A percentile compares a stretch with the other conserved stretches of the same genome.
phyloP scores from a whole-genome alignment of 306 rosid species.

The Begonia loranthoides region DNA sequence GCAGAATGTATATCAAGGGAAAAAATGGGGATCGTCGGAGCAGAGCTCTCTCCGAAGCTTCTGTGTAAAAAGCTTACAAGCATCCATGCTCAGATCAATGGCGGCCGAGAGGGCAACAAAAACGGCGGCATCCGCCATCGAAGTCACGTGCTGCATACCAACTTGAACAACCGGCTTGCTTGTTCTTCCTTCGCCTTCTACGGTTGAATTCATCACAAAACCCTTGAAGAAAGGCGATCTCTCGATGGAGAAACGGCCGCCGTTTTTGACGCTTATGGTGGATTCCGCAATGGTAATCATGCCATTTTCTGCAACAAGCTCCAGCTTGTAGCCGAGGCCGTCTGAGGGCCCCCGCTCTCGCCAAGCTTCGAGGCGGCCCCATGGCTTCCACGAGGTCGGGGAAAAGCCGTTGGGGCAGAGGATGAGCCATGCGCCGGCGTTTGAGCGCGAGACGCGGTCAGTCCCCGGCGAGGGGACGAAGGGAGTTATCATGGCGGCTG shows the following conservation, averaged over 20 bases:
- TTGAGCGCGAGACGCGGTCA: background rate
- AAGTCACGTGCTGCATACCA: constrained; percentile 79
- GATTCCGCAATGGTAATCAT: constrained; percentile 72
- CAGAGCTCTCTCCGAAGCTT: constrained; percentile 86
- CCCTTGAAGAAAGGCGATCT: constrained; percentile 25
- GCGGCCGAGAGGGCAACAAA: constrained; percentile 87
- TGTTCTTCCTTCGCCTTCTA: constrained; percentile 80
- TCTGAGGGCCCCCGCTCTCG: constrained; percentile 12
- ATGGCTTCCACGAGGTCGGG: background rate
- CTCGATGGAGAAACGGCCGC: constrained; percentile 77
- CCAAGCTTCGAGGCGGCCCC: constrained; percentile 2
- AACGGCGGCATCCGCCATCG: constrained; percentile 92
- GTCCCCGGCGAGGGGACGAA: background rate
- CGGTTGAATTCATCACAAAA: constrained; percentile 77
- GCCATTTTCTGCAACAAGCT: constrained; percentile 53
- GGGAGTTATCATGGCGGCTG: background rate
- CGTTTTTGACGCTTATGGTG: constrained; percentile 54
- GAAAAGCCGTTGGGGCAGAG: background rate
- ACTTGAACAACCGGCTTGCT: constrained; percentile 81
- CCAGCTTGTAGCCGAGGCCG: constrained; percentile 84
- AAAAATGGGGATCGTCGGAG: constrained; percentile 38
- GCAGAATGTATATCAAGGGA: background rate
- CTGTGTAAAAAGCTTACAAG: constrained; percentile 67
- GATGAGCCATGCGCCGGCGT: constrained; percentile 1
- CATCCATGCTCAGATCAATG: constrained; percentile 97